Percentiles rank a stretch among this genome's conserved stretches.
Evolutionary conservation across 164 flowering plant species (phyloP).

Genomic region (Houttuynia cordata): DNA sequence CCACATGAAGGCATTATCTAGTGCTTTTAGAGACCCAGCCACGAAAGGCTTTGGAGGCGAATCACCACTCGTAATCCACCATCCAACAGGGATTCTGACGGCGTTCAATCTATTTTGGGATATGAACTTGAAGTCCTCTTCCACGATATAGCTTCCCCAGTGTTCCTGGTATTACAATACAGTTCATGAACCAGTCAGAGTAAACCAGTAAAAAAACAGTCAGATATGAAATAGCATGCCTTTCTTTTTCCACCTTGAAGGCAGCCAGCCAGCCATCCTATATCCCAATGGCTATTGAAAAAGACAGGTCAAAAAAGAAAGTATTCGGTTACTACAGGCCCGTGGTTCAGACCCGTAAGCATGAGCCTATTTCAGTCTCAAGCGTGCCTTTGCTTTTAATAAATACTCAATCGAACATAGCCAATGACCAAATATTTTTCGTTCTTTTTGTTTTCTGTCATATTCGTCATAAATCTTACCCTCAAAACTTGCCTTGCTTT

Average conservation of each 20-base stretch:
- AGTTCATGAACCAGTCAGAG: not conserved
- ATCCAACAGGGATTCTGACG: slow-evolving; percentile 53
- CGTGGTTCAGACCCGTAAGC: too few species aligned
- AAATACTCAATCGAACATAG: too few species aligned
- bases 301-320: not conserved
- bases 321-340: too few species aligned
- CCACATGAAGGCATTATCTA: slow-evolving; percentile 50
- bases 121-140: slow-evolving; percentile 42
- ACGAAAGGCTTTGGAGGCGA: slow-evolving; percentile 43
- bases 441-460: too few species aligned
- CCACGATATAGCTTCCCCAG: slow-evolving; percentile 34
- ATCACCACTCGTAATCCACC: slow-evolving; percentile 53
- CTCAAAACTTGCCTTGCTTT: slow-evolving; percentile 31
- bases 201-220: not conserved
- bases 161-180: slow-evolving; percentile 22
- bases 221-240: too few species aligned
- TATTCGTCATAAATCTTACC: slow-evolving; percentile 15
- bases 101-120: slow-evolving; percentile 33
- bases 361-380: too few species aligned
- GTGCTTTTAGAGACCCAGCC: slow-evolving; percentile 35
- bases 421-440: too few species aligned
- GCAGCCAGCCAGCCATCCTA: too few species aligned
- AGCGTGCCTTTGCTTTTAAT: too few species aligned
- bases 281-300: not conserved
- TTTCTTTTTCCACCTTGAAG: too few species aligned